Percentiles rank a stretch among this genome's conserved stretches.
phyloP scores from a whole-genome alignment of 805 yeast genomes.

The Monosporozyma solicola region DNA sequence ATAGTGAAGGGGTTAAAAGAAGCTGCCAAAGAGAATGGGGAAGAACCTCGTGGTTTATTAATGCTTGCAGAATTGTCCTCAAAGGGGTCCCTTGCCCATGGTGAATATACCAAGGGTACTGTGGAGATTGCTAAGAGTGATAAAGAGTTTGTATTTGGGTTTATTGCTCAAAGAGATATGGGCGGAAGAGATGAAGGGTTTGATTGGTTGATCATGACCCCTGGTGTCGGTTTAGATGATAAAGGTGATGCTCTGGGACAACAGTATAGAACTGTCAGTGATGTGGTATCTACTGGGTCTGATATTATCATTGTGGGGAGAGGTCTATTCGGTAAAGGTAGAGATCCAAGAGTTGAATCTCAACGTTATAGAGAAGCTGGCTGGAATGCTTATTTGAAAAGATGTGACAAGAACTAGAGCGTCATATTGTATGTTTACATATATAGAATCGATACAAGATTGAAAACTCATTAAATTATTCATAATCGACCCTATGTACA shows the following conservation, averaged over 20 bases:
- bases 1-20: slow-evolving; percentile 80
- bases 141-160: slow-evolving; percentile 87
- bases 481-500: background rate
- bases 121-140: slow-evolving; percentile 85
- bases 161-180: slow-evolving; percentile 88
- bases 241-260: slow-evolving; percentile 95
- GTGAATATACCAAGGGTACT: slow-evolving; percentile 80
- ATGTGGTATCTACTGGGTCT: slow-evolving; percentile 76
- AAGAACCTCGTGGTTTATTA: slow-evolving; percentile 78
- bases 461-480: background rate
- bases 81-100: slow-evolving; percentile 87
- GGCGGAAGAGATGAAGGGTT: slow-evolving; percentile 76
- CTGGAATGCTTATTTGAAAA: slow-evolving; percentile 76
- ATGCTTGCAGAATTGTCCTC: slow-evolving; percentile 95
- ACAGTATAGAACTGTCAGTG: slow-evolving; percentile 87
- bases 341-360: slow-evolving; percentile 85
- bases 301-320: slow-evolving; percentile 98
- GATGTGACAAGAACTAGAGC: slow-evolving; percentile 13
- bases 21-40: slow-evolving; percentile 58
- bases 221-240: slow-evolving; percentile 97
- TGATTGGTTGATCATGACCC: slow-evolving; percentile 96
- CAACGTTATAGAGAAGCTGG: slow-evolving; percentile 87
- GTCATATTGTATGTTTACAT: background rate
- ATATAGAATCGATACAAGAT: no score
- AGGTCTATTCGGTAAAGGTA: slow-evolving; percentile 88